Base-by-base conservation (phyloP, 805 yeast genomes). In the Candida yuanshanica region DNA sequence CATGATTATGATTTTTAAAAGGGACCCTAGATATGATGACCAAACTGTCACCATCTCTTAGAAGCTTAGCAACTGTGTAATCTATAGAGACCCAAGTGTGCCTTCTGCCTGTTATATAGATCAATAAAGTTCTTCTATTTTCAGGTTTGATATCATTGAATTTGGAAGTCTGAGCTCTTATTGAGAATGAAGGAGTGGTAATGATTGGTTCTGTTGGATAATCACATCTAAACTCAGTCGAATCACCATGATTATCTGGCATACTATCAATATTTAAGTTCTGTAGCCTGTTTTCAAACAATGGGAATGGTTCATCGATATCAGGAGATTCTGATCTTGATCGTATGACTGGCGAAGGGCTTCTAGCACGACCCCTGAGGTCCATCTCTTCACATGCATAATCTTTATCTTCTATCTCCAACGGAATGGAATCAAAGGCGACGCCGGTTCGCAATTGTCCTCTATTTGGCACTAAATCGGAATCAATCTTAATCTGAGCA, bases 1-100 rank as follows among this genome's bases (percentile, higher is more conserved):
- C 31, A 27, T 14, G 31, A 27, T 18, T 27, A 13, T 27, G 31
- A n/a, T 27, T 16, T 11, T 27, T 16, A 3, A 27, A 16, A 1
- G 63, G 63, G 16, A 78, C 65, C 4, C 84, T 68, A 1, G 89
- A 70, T 6, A 77, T 72, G 7, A 85, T 71, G 4, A 84, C 75
- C 11, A 85, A 60, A 12, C 78, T 71, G 58, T 85, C 95, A 8
- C 88, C 86, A 50, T 79, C 66, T 49, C 74, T 77, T 4, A 81
- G 59, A 11, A 81, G 62, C 33, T 68, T 63, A 36, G 67, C 68
- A 40, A 83, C 60, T 7, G 77, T 65, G 81, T 85, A 85, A 58
- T 85, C 95, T 21, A 85, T 59, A 1, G 88, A 79, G 10, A 83
- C 87, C 95, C 95, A 85, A 0, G 93, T 81, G 20, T 43, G 46